Base-by-base conservation (phyloP, 176 grass and related monocot genomes). In the Oropetium thomaeum region DNA sequence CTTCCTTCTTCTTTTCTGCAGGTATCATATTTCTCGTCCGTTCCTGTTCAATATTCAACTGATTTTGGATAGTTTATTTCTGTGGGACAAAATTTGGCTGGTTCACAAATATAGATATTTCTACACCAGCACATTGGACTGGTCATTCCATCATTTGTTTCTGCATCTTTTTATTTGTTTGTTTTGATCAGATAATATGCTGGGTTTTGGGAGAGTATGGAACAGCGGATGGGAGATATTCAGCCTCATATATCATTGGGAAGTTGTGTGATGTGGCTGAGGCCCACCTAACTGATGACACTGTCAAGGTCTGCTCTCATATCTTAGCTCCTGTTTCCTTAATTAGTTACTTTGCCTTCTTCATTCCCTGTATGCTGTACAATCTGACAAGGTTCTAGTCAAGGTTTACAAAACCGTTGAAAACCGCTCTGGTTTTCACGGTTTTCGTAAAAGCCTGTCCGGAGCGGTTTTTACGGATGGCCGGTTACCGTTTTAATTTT, bases 121-220 rank as follows among this genome's bases (percentile, higher is more conserved):
- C 8, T 23, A 10, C 23, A 53, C 23, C 51, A 53, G 51, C n/a
- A 9, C 51, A 53, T 53, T 53, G 51, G n/a, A 53, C 8, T 3
- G 7, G 2, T 27, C 22, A 26, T 4, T 57, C 3, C 23, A 13
- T 27, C 2, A 22, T 27, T 27, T 57, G 53, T 57, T 57, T 27
- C 23, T 57, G 53, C 53, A 57, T 27, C 23, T 26, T 57, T n/a
- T 27, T 27, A 27, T 77, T 73, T 34, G 51, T 87, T 53, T 40
- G 38, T 45, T 73, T 73, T 59, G 29, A 55, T 69, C 82, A 99
- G 96, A 93, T 99, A 58, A 92, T 99, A 81, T 99, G 96, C 86
- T 99, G 96, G 96, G 92, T 99, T 82, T 88, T 99, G 78, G 96
- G 96, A 25, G 96, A 99, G 65, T 99, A 99, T 41, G 96, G 96